Evolutionary conservation across 2,329 filamentous ascomycete species (phyloP), one percentile per base, ranked within the genome.

Genomic region (Thelonectria olida): DNA sequence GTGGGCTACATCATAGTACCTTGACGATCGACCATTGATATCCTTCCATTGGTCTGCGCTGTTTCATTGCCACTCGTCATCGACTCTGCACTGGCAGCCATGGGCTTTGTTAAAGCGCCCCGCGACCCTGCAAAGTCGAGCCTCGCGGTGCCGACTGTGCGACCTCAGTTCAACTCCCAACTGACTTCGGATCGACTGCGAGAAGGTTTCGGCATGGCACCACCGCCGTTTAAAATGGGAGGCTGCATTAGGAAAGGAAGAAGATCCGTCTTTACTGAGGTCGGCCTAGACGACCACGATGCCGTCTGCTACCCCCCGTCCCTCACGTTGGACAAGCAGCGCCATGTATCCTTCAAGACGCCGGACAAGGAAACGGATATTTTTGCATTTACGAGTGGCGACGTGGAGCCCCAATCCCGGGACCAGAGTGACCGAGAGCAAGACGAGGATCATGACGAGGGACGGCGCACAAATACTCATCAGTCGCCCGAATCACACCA

Each of bases 231-330:
- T 64, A 73, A 75, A 25, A 80, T 81, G 75, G 71, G 70, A 39
- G 76, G 76, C 67, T 84, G 80, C 58, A 80, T 85, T 48, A 77
- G 74, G 62, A 85, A 84, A 69, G 82, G 79, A 41, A 79, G 84
- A 49, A 81, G 76, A 65, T 85, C 84, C 20, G 75, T 85, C 58
- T 86, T 86, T 66, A 84, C 76, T 67, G 84, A 86, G 72, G 70
- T 81, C 39, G 84, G 83, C 5, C 68, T 85, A 19, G 74, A 78
- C 49, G 75, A 27, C 9, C 4, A 25, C 22, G 22, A 31, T 2
- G 61, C 67, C 22, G 60, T 75, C 22, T 66, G 68, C 41, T 59
- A 15, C 38, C 58, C 7, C 55, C 69, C 54, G 56, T 68, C 22
- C 51, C 63, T 20, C 58, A 63, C 48, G 45, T 63, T 20, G 22